Evolutionary conservation across 164 flowering plant genomes (phyloP), one percentile per base, ranked within the genome.

Genomic region (Akebia trifoliata): DNA sequence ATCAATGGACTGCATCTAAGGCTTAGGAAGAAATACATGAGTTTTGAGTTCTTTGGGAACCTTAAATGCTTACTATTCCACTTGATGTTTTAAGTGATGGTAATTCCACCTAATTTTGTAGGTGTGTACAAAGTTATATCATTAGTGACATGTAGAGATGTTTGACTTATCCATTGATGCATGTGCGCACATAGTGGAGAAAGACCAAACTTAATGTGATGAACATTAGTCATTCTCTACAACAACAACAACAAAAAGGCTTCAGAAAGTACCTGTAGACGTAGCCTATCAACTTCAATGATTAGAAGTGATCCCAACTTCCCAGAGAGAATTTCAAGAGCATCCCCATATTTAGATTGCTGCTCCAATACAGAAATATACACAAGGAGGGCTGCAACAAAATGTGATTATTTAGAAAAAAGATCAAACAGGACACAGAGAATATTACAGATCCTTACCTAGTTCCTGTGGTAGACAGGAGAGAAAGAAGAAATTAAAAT

Each of bases 321-420:
- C 48, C 98, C 97, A 35, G 87, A 80, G 24, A 93, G 81, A 44
- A 90, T 54, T 66, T 86, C 92, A 57, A 84, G 68, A 20, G 97
- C 97, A 76, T 78, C 84, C 18, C 70, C 74, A 73, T 74, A 90
- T 62, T 90, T 93, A 2, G 74, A 76, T 72, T 87, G 97, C 48
- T 84, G 86, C 65, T 93, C 97, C 84, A 93, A 59, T 37, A 93
- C 60, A 42, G 99, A 86, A 25, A 93, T 70, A 62, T 90, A 90
- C 18, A 90, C 81, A 59, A 82, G 76, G 70, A 93, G 79, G 37
- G 96, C 97, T 93, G 85, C 72, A 77, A 45, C 18, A 63, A 37
- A 56, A 57, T 63, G 20, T 9, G 28, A 36, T 49, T 4, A 42
- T n/a, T 54, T 35, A 31, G 46, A 25, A 44, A 24, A 53, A 5